These are phyloP conservation scores for Fagus crenata DNA, from an alignment of 306 rosid genomes.

Conservation along the genomic window DNA sequence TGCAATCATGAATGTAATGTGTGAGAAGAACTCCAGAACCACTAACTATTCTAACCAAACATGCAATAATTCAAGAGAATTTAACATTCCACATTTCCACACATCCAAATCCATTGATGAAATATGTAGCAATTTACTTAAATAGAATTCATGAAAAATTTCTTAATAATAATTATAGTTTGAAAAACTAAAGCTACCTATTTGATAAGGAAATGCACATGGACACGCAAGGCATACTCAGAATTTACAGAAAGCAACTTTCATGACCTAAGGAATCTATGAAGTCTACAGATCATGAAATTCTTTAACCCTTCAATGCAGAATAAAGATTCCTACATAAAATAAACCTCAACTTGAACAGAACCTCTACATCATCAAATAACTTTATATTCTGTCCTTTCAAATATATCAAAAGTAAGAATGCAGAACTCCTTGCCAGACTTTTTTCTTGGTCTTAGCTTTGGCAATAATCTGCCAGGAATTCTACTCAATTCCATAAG, in stretches of 20 bases:
- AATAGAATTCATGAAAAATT: neutral
- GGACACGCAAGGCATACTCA: conserved; percentile 10
- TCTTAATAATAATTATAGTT: neutral
- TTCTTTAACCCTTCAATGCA: neutral
- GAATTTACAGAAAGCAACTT: neutral
- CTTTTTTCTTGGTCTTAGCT: neutral
- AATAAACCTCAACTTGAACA: conserved; percentile 6
- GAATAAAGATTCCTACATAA: conserved; percentile 13
- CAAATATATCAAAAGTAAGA: neutral
- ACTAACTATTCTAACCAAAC: neutral
- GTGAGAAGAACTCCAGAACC: conserved; percentile 19
- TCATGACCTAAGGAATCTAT: conserved; percentile 13
- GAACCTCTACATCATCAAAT: conserved; percentile 19
- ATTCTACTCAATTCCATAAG: too few relatives aligned
- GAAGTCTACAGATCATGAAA: conserved; percentile 12
- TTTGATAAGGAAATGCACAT: conserved; percentile 5
- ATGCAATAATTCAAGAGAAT: neutral
- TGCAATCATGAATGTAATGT: conserved; percentile 39
- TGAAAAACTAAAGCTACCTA: neutral
- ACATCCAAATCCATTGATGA: neutral
- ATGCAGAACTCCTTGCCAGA: neutral
- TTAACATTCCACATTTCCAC: too few relatives aligned
- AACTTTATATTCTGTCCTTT: neutral
- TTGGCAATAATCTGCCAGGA: neutral
- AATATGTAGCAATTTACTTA: neutral